A percentile compares a stretch with the other conserved stretches of the same genome.
Evolutionary conservation across 768 basidiomycete species (phyloP).

Genomic region (Mycena galopus): DNA sequence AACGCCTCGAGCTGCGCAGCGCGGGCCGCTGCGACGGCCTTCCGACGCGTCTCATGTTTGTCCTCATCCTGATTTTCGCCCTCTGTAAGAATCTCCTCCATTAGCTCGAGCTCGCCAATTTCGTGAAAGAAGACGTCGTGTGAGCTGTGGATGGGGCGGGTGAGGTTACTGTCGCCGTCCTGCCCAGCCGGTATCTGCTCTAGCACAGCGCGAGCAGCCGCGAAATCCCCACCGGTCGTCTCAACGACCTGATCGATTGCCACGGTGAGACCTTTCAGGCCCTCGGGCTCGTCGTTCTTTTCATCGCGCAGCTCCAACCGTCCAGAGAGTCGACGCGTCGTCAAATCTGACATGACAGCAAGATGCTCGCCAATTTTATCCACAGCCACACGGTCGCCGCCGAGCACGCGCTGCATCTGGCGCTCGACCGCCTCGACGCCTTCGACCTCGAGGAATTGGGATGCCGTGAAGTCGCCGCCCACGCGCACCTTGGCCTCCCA

Average conservation of each 20-base stretch:
- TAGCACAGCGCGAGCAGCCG: not conserved
- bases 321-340: constrained; percentile 13
- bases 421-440: constrained; percentile 29
- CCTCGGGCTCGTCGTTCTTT: not conserved
- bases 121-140: constrained; percentile 17
- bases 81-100: constrained; percentile 23
- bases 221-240: constrained; percentile 3
- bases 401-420: constrained; percentile 20
- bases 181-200: not conserved
- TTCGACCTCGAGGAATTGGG: constrained; percentile 33
- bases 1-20: constrained; percentile 26
- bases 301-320: not conserved
- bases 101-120: constrained; percentile 31
- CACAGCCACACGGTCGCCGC: not conserved
- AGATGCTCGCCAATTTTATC: constrained; percentile 11
- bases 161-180: not conserved
- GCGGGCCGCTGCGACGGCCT: constrained; percentile 4
- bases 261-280: constrained; percentile 9
- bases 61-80: not conserved
- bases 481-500: constrained; percentile 35
- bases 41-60: constrained; percentile 10
- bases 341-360: constrained; percentile 24
- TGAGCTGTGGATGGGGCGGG: not conserved
- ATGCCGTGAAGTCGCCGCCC: constrained; percentile 29
- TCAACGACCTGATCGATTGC: constrained; percentile 23